Conservation (phyloP, 768 basidiomycete genomes). For the Kwoniella shandongensis region DNA sequence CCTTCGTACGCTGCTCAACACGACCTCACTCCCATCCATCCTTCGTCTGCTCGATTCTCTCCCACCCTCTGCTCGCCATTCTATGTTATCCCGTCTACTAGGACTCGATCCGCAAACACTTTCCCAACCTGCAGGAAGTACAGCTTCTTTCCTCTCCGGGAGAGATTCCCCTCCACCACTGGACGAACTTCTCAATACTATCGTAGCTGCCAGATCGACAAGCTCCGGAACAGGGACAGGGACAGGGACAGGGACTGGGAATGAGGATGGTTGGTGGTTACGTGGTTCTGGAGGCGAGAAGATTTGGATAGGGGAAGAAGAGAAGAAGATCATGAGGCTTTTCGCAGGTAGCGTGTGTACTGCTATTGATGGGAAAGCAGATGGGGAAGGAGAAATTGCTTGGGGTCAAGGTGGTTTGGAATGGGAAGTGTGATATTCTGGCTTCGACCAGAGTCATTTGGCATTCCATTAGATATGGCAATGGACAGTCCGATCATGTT, state of each 20-base stretch:
- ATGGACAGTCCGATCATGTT: too few species aligned
- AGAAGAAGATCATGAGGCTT: slow-evolving; percentile 35
- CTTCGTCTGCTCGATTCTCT: slow-evolving; percentile 33
- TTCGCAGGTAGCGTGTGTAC: slow-evolving; percentile 35
- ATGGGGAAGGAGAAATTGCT: slow-evolving; percentile 10
- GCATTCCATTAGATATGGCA: too few species aligned
- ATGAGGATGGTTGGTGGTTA: slow-evolving; percentile 27
- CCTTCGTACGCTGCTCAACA: slow-evolving; percentile 34
- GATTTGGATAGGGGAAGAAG: slow-evolving; percentile 45
- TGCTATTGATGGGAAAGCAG: slow-evolving; percentile 36
- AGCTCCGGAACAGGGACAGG: not conserved
- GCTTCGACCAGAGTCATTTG: too few species aligned
- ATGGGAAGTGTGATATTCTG: slow-evolving; percentile 45
- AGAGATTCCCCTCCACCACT: slow-evolving; percentile 40
- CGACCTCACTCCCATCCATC: slow-evolving; percentile 37
- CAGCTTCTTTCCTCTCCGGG: slow-evolving; percentile 19
- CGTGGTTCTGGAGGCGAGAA: slow-evolving; percentile 8
- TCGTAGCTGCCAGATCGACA: not conserved
- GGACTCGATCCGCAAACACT: slow-evolving; percentile 34
- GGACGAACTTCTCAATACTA: slow-evolving; percentile 26
- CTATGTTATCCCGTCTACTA: slow-evolving; percentile 31
- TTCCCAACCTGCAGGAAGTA: slow-evolving; percentile 12
- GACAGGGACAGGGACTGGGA: not conserved
- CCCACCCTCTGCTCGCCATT: slow-evolving; percentile 23
- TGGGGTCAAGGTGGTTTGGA: slow-evolving; percentile 38